A percentile compares a stretch with the other conserved stretches of the same genome.
phyloP scores from a whole-genome alignment of 257 asterid species.

The Solanum corneliomulleri region DNA sequence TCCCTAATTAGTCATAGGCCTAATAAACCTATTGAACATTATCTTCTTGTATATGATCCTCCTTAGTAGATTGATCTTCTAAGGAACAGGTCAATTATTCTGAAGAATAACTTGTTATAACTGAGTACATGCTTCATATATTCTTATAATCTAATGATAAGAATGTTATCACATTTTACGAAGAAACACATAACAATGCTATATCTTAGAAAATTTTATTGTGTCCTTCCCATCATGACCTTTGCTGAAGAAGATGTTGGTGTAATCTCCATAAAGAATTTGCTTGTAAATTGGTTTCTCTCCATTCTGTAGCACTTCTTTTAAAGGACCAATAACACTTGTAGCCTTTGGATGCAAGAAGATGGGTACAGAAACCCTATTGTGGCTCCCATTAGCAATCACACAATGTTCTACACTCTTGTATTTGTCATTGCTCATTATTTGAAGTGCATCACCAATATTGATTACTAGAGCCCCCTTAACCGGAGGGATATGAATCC shows the following conservation, averaged over 20 bases:
- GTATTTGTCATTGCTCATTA: conserved; percentile 11
- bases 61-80: no score
- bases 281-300: conserved; percentile 13
- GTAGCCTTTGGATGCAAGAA: background rate
- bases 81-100: no score
- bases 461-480: conserved; percentile 16
- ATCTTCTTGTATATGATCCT: no score
- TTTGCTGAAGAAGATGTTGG: background rate
- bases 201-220: no score
- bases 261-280: conserved; percentile 9
- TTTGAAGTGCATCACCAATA: conserved; percentile 19
- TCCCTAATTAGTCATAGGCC: no score
- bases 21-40: no score
- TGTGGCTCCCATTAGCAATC: conserved; percentile 13
- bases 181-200: no score
- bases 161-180: no score
- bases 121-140: no score
- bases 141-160: no score
- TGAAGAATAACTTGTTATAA: no score
- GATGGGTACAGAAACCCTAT: conserved; percentile 10
- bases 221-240: no score
- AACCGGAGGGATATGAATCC: conserved; percentile 17
- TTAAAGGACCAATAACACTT: conserved; percentile 11
- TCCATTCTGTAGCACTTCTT: conserved; percentile 6
- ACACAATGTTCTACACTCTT: conserved; percentile 21